These are phyloP conservation scores for Verticillium longisporum DNA, from an alignment of 2,329 filamentous ascomycete genomes.

Conservation along the genomic window DNA sequence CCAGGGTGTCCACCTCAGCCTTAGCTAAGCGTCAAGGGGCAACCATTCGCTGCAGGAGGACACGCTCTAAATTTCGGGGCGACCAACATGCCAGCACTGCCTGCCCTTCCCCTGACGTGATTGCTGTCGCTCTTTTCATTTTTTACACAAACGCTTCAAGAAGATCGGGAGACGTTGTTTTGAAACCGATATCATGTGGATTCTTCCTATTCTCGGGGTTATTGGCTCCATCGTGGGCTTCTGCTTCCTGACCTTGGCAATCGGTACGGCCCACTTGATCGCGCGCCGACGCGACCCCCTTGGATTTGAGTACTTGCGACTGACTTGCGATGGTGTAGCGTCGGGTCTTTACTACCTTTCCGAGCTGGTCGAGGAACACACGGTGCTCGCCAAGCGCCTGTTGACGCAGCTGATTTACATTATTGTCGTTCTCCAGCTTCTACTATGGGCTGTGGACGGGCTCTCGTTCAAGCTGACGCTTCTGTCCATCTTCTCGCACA, in stretches of 20 bases:
- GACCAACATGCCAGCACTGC: background rate
- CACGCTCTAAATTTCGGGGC: background rate
- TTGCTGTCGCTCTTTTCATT: background rate
- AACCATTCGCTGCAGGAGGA: background rate
- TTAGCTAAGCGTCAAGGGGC: background rate
- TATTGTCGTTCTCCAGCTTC: constrained; percentile 65
- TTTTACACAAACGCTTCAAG: background rate
- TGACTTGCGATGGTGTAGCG: constrained; percentile 42
- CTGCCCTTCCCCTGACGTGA: background rate
- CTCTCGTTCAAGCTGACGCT: constrained; percentile 71
- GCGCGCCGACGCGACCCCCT: background rate
- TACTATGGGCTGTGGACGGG: constrained; percentile 78
- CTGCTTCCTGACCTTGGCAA: constrained; percentile 87
- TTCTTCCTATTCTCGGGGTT: constrained; percentile 87
- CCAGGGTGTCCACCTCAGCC: background rate
- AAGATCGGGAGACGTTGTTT: background rate
- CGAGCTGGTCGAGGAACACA: constrained; percentile 96
- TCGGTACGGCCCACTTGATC: constrained; percentile 49
- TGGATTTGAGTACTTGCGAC: background rate
- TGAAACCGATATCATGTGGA: constrained; percentile 67
- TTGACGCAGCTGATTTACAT: constrained; percentile 78
- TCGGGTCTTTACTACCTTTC: constrained; percentile 98
- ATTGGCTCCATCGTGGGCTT: constrained; percentile 83
- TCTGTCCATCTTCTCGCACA: constrained; percentile 72
- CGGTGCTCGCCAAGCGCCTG: constrained; percentile 83